Conservation (phyloP, 495 filamentous ascomycete species). For the Lichenothelia convexa region DNA sequence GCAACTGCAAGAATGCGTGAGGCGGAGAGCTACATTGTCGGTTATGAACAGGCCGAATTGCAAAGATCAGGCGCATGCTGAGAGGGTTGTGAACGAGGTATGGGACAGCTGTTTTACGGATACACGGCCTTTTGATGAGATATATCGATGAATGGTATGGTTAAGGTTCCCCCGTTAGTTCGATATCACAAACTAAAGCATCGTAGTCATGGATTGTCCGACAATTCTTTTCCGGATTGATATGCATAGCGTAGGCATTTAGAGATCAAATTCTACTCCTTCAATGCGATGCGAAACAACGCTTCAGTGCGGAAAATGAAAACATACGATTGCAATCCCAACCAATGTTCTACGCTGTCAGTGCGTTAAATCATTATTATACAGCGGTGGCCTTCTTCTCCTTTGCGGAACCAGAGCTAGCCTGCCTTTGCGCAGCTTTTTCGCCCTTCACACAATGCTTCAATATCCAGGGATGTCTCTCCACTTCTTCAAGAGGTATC, state of each 20-base stretch:
- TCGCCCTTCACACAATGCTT: slow-evolving; percentile 86
- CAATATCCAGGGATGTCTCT: slow-evolving; percentile 87
- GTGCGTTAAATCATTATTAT: neutral
- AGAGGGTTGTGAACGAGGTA: slow-evolving; percentile 80
- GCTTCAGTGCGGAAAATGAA: no score
- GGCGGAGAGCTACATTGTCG: slow-evolving; percentile 57
- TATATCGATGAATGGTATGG: slow-evolving; percentile 53
- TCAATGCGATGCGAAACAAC: neutral
- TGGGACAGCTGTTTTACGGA: slow-evolving; percentile 95
- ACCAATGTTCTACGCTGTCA: neutral
- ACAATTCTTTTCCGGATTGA: no score
- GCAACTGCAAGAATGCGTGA: slow-evolving; percentile 85
- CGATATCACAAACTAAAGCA: no score
- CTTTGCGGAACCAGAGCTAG: neutral
- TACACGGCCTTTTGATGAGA: slow-evolving; percentile 88
- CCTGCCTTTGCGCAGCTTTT: slow-evolving; percentile 21
- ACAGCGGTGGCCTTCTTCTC: neutral
- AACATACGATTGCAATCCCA: no score
- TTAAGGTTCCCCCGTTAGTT: no score
- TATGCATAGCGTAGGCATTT: no score
- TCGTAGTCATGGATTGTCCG: no score
- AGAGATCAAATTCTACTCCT: no score
- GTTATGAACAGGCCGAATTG: slow-evolving; percentile 57
- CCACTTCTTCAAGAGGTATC: slow-evolving; percentile 73
- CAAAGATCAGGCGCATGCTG: slow-evolving; percentile 72